Conservation (phyloP, 768 basidiomycete species). For the Lactifluus subvellereus region DNA sequence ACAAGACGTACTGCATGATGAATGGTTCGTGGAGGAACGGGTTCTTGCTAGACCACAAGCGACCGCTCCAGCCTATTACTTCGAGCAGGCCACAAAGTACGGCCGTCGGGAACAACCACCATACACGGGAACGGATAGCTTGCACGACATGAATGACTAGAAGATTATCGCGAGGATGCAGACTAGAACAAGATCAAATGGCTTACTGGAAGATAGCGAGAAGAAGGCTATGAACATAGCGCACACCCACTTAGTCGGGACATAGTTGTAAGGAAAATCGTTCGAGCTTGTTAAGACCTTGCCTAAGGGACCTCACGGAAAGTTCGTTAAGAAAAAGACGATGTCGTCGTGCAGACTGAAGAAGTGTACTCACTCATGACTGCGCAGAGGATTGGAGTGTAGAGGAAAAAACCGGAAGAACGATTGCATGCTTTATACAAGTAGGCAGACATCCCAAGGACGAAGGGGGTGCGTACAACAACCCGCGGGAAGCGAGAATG, state of each 20-base stretch:
- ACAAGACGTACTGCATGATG: slow-evolving; percentile 36
- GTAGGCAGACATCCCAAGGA: not conserved
- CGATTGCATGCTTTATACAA: not conserved
- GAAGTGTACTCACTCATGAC: not conserved
- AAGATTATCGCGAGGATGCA: not conserved
- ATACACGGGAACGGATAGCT: slow-evolving; percentile 30
- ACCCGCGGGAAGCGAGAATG: no score
- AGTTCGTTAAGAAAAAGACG: not conserved
- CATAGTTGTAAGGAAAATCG: slow-evolving; percentile 6
- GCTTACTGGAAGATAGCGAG: slow-evolving; percentile 1
- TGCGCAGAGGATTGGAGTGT: no score
- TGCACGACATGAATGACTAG: slow-evolving; percentile 29
- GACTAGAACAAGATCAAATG: not conserved
- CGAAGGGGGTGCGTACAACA: not conserved
- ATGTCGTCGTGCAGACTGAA: not conserved
- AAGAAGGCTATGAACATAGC: slow-evolving; percentile 4
- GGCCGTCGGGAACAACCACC: slow-evolving; percentile 35
- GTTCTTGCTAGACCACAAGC: slow-evolving; percentile 33
- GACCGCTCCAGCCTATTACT: slow-evolving; percentile 36
- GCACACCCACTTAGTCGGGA: slow-evolving; percentile 18
- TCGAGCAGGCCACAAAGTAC: slow-evolving; percentile 33
- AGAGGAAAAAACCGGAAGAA: no score
- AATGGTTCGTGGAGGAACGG: slow-evolving; percentile 31
- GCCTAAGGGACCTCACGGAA: not conserved
- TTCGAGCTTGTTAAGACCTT: not conserved